Conservation (phyloP, 1,139 yeast genomes). For the Lodderomyces parapsilosis region DNA sequence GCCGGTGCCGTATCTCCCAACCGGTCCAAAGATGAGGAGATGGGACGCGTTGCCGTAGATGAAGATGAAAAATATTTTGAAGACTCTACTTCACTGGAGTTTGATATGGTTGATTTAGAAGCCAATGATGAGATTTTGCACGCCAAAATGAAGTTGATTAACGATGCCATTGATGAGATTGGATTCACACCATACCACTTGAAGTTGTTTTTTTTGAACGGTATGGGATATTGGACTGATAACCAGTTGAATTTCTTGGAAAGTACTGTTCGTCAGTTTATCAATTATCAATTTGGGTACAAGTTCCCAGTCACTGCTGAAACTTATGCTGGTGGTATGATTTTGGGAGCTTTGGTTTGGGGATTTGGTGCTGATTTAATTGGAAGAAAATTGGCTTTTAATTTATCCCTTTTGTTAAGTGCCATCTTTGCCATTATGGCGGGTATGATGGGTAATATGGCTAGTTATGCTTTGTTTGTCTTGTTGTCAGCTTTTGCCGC, state of each 20-base stretch:
- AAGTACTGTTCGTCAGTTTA: slow-evolving; percentile 34
- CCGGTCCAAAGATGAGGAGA: background rate
- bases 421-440: slow-evolving; percentile 52
- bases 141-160: slow-evolving; percentile 28
- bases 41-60: background rate
- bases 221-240: slow-evolving; percentile 66
- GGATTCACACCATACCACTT: slow-evolving; percentile 37
- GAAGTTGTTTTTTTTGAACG: slow-evolving; percentile 45
- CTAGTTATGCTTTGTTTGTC: slow-evolving; percentile 50
- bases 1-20: background rate
- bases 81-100: slow-evolving; percentile 15
- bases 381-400: slow-evolving; percentile 58
- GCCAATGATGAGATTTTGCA: slow-evolving; percentile 25
- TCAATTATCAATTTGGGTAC: slow-evolving; percentile 43
- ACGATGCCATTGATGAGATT: slow-evolving; percentile 36
- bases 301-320: slow-evolving; percentile 30
- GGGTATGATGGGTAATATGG: slow-evolving; percentile 50
- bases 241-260: slow-evolving; percentile 51
- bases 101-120: slow-evolving; percentile 26
- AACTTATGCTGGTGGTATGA: slow-evolving; percentile 43
- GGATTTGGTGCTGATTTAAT: slow-evolving; percentile 60
- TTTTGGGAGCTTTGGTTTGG: slow-evolving; percentile 56
- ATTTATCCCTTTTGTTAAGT: slow-evolving; percentile 48
- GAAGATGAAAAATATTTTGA: slow-evolving; percentile 8
- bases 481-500: slow-evolving; percentile 47